These are phyloP conservation scores for Colletotrichum eremochloae DNA, from an alignment of 2,329 filamentous ascomycete species.

Conservation along the genomic window DNA sequence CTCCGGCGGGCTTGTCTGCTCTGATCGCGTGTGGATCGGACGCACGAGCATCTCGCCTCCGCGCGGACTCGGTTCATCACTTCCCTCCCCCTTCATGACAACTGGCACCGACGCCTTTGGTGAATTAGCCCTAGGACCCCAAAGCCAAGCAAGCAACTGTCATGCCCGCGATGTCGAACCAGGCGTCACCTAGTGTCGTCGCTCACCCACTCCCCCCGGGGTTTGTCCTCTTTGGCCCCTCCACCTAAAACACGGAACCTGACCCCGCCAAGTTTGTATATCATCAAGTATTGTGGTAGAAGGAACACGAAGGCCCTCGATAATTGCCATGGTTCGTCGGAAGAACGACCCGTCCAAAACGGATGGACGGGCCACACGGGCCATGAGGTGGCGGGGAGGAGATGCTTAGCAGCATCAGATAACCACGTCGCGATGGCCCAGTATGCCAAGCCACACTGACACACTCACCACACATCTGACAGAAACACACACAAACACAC, in stretches of 20 bases:
- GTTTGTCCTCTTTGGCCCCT: too few relatives aligned
- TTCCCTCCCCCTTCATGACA: not conserved
- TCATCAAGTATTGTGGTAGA: too few relatives aligned
- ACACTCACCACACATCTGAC: not conserved
- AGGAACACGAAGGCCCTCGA: too few relatives aligned
- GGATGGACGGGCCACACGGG: too few relatives aligned
- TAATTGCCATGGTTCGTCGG: too few relatives aligned
- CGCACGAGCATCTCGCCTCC: constrained; percentile 6
- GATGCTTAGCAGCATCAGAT: too few relatives aligned
- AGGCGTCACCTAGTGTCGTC: not conserved
- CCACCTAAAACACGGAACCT: too few relatives aligned
- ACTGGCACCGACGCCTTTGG: not conserved
- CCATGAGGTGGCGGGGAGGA: too few relatives aligned
- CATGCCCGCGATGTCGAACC: constrained; percentile 6
- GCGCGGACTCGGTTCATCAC: constrained; percentile 4
- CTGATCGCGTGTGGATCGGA: not conserved
- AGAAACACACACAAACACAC: not conserved
- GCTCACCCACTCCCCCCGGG: too few relatives aligned
- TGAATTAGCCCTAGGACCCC: not conserved
- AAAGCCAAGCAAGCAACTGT: not conserved
- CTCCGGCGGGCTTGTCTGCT: not conserved
- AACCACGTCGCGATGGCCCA: not conserved
- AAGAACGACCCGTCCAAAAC: too few relatives aligned
- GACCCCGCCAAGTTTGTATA: too few relatives aligned
- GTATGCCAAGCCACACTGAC: constrained; percentile 23